These are phyloP conservation scores for Epichloe gansuensis DNA, from an alignment of 2,329 filamentous ascomycete species.

Conservation along the genomic window DNA sequence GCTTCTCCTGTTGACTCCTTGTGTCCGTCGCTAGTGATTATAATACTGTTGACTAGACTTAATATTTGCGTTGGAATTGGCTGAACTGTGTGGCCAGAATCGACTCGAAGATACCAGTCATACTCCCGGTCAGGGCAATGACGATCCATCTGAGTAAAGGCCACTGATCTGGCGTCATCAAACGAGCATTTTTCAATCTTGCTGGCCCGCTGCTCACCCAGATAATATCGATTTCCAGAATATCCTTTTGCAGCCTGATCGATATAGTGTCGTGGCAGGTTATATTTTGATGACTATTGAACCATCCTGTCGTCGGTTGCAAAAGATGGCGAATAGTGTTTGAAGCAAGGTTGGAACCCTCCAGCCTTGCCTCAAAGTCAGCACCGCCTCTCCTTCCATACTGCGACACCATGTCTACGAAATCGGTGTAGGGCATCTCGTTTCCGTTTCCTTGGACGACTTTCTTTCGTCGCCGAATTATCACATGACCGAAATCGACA, in stretches of 20 bases:
- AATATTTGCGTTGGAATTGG: slow-evolving; percentile 11
- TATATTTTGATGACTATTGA: slow-evolving; percentile 6
- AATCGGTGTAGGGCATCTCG: slow-evolving; percentile 14
- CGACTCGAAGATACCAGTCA: slow-evolving; percentile 24
- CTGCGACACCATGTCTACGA: slow-evolving; percentile 14
- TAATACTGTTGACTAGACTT: slow-evolving; percentile 12
- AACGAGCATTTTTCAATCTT: slow-evolving; percentile 13
- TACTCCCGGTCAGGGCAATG: slow-evolving; percentile 22
- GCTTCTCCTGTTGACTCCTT: background rate
- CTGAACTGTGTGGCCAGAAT: slow-evolving; percentile 12
- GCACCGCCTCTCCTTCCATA: slow-evolving; percentile 20
- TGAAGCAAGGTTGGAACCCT: slow-evolving; percentile 1
- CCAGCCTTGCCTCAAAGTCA: slow-evolving; percentile 12
- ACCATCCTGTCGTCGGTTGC: slow-evolving; percentile 6
- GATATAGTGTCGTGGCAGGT: slow-evolving; percentile 11
- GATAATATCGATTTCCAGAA: slow-evolving; percentile 13
- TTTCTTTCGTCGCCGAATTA: slow-evolving; percentile 16
- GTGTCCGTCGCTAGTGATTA: slow-evolving; percentile 4
- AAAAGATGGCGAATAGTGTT: slow-evolving; percentile 6
- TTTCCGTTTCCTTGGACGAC: slow-evolving; percentile 6
- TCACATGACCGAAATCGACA: slow-evolving; percentile 21
- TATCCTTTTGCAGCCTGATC: slow-evolving; percentile 4
- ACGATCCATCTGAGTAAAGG: slow-evolving; percentile 21
- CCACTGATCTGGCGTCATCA: slow-evolving; percentile 12
- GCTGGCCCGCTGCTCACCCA: slow-evolving; percentile 3